These are phyloP conservation scores for Trifolium subterraneum DNA, from an alignment of 306 rosid genomes.

Conservation along the genomic window DNA sequence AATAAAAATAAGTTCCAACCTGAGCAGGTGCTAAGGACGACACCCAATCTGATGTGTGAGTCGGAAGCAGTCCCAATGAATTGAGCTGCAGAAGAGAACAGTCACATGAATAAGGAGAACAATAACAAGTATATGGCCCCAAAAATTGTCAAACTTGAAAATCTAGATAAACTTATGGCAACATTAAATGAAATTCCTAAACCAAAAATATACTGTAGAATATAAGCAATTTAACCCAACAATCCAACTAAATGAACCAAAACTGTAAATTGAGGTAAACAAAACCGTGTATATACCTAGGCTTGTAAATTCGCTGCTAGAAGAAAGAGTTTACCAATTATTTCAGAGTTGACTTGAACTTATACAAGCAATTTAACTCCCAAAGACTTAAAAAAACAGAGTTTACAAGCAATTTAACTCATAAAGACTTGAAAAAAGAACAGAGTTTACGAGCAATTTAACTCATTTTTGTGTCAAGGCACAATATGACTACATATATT, in stretches of 20 bases:
- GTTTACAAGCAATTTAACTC: slow-evolving; percentile 2
- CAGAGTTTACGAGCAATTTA: not conserved
- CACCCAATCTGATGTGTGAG: slow-evolving; percentile 98
- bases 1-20: slow-evolving; percentile 56
- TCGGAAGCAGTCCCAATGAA: slow-evolving; percentile 94
- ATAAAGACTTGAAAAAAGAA: not conserved
- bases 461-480: slow-evolving; percentile 5
- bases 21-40: slow-evolving; percentile 91
- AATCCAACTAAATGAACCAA: slow-evolving; percentile 25
- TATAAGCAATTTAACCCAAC: slow-evolving; percentile 23
- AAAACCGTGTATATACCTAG: slow-evolving; percentile 2
- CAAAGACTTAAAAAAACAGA: not conserved
- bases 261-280: slow-evolving; percentile 8
- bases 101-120: slow-evolving; percentile 1
- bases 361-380: slow-evolving; percentile 6
- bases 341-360: not conserved
- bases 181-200: slow-evolving; percentile 10
- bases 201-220: not conserved
- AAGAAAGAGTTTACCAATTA: not conserved
- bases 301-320: not conserved
- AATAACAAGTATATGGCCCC: not conserved
- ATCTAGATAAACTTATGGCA: slow-evolving; percentile 8
- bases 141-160: not conserved
- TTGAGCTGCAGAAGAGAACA: slow-evolving; percentile 69
- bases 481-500: slow-evolving; percentile 14